Evolutionary conservation across 1,284 basidiomycete genomes (phyloP).

Genomic region (Inonotus obliquus): DNA sequence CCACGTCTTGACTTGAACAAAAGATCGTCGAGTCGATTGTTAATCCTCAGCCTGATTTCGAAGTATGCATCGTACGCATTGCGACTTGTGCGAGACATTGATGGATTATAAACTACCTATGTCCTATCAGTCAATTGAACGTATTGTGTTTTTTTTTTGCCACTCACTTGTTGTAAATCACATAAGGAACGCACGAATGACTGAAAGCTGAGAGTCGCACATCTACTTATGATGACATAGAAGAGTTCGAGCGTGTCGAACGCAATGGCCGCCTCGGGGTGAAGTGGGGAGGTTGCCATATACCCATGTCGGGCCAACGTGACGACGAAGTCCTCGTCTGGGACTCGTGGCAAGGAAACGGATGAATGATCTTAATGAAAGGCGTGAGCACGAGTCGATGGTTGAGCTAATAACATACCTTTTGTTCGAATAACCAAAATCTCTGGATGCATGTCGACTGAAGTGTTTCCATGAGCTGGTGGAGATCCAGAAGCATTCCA

Average conservation of each 20-base stretch:
- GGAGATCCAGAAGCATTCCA: too few relatives aligned
- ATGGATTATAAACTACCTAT: neutral
- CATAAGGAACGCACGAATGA: constrained; percentile 10
- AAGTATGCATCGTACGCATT: constrained; percentile 22
- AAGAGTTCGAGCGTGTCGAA: constrained; percentile 1
- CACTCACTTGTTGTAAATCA: constrained; percentile 12
- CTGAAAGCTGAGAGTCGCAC: constrained; percentile 10
- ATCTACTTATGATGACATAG: neutral
- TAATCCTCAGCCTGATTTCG: constrained; percentile 15
- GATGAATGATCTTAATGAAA: too few relatives aligned
- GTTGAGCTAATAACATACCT: too few relatives aligned
- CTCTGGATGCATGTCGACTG: too few relatives aligned
- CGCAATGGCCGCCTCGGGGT: constrained; percentile 6
- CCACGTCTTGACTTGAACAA: constrained; percentile 11
- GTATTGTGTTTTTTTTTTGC: neutral
- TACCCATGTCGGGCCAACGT: constrained; percentile 14
- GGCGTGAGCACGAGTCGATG: too few relatives aligned
- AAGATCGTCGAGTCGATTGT: neutral
- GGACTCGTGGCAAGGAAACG: too few relatives aligned
- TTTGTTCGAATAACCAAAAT: too few relatives aligned
- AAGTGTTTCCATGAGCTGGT: too few relatives aligned
- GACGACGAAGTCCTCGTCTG: too few relatives aligned
- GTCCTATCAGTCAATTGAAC: neutral
- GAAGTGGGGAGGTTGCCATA: neutral
- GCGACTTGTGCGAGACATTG: neutral